Base-by-base conservation (phyloP, 495 filamentous ascomycete species). In the Tuber magnatum region DNA sequence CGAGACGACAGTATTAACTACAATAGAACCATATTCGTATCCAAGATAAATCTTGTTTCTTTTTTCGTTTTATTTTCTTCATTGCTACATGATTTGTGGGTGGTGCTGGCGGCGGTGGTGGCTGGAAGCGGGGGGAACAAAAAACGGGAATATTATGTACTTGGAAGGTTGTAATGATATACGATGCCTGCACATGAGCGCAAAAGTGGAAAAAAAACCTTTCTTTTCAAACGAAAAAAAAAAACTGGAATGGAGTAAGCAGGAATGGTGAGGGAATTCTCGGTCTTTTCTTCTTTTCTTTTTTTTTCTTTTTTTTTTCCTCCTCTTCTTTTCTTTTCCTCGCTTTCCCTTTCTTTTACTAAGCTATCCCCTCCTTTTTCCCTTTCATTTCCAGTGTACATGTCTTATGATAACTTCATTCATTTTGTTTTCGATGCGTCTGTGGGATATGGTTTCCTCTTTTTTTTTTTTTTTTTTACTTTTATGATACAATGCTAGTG, bases 11-110 rank as follows among this genome's bases (percentile, higher is more conserved):
- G 69, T 24, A 4, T 65, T 65, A 65, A 65, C 28, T 24, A 56
- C 39, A 46, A 39, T 46, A 79, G 77, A 79, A 70, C 75, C 77
- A 70, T 79, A 79, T 68, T 72, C 77, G 61, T 79, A 79, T 48
- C 56, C 77, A 20, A 79, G 76, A 71, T 79, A 75, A 78, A 78
- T 65, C 28, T 65, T n/a, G 22, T 20, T 32, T 61, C 22, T 16
- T 65, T 65, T 56, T 65, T 65, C 12, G 28, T 65, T 65, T 35
- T 65, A 65, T 65, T 35, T 65, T 65, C 56, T 65, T 65, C 56
- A 7, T 65, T 65, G 14, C 28, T 65, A 65, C 28, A 65, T 65
- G 56, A 35, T 65, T 35, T 65, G 56, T 35, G 46, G 22, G 46
- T 51, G 20, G 20, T 10, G 51, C n/a, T 56, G 7, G 51, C n/a